phyloP scores from a whole-genome alignment of 179 eudicot genomes.

The Actinidia polygama region DNA sequence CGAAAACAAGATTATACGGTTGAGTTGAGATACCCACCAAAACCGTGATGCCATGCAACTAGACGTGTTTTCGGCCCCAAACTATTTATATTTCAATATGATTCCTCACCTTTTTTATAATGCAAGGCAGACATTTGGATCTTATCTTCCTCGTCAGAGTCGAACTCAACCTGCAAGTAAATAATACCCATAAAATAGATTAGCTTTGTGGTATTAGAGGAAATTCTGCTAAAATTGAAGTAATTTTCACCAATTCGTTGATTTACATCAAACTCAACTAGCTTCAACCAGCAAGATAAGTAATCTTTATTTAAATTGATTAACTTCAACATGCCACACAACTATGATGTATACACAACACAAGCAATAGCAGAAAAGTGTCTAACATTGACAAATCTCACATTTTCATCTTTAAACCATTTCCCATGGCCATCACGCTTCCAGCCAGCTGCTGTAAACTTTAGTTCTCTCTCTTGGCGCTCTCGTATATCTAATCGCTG shows the following conservation, averaged over 20 bases:
- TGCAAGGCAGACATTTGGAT: slow-evolving; percentile 51
- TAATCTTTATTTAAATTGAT: no score
- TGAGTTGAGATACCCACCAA: neutral
- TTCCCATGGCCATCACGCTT: slow-evolving; percentile 64
- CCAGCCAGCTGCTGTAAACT: slow-evolving; percentile 73
- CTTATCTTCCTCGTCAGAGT: slow-evolving; percentile 76
- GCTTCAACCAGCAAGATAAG: neutral
- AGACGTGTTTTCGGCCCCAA: neutral
- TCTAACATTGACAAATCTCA: slow-evolving; percentile 27
- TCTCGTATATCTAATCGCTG: slow-evolving; percentile 28
- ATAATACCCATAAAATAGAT: neutral
- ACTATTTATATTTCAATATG: neutral
- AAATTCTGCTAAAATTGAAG: neutral
- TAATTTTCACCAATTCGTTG: neutral
- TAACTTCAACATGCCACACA: neutral
- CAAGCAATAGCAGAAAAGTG: neutral
- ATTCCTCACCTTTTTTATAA: slow-evolving; percentile 10
- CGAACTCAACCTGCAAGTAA: slow-evolving; percentile 64
- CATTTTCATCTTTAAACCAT: slow-evolving; percentile 71
- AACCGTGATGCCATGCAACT: neutral
- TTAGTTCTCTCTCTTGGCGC: slow-evolving; percentile 51
- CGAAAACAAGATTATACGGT: neutral
- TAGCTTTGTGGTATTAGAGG: neutral
- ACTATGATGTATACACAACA: neutral
- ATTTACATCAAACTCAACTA: neutral